A percentile compares a stretch with the other conserved stretches of the same genome.
These are phyloP conservation scores for Mercurialis annua DNA, from an alignment of 345 rosid genomes.

Conservation along the genomic window DNA sequence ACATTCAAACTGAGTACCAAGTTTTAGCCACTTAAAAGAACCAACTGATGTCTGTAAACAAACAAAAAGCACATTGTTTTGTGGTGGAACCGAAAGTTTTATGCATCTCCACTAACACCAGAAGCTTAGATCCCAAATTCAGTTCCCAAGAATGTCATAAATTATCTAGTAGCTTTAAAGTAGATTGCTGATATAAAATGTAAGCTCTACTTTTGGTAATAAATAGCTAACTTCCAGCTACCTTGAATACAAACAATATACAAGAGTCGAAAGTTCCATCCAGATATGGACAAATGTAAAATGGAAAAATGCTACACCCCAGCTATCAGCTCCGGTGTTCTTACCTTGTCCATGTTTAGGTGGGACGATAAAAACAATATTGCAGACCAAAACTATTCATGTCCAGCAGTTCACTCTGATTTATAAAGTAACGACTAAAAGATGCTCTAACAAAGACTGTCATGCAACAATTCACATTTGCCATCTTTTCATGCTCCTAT, in stretches of 20 bases:
- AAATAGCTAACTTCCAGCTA: not conserved
- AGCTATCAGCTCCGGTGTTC: not conserved
- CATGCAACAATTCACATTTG: too few relatives aligned
- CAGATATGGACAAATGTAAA: not conserved
- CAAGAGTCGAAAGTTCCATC: not conserved
- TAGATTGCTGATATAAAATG: not conserved
- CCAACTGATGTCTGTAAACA: not conserved
- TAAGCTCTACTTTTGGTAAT: not conserved
- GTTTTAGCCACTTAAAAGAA: not conserved
- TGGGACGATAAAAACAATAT: not conserved
- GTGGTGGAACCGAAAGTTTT: not conserved
- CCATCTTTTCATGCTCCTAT: too few relatives aligned
- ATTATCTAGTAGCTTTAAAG: not conserved
- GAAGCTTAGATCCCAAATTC: not conserved
- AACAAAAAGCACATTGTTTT: not conserved
- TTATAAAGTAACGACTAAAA: not conserved
- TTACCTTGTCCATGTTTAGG: not conserved
- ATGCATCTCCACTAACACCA: not conserved
- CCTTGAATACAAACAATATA: not conserved
- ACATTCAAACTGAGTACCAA: not conserved
- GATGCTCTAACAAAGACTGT: too few relatives aligned
- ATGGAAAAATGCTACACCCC: not conserved
- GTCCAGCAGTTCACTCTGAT: not conserved
- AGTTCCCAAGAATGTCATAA: not conserved
- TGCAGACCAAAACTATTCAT: not conserved